Conservation (phyloP, 2,329 filamentous ascomycete genomes). For the Aspergillus sojae region DNA sequence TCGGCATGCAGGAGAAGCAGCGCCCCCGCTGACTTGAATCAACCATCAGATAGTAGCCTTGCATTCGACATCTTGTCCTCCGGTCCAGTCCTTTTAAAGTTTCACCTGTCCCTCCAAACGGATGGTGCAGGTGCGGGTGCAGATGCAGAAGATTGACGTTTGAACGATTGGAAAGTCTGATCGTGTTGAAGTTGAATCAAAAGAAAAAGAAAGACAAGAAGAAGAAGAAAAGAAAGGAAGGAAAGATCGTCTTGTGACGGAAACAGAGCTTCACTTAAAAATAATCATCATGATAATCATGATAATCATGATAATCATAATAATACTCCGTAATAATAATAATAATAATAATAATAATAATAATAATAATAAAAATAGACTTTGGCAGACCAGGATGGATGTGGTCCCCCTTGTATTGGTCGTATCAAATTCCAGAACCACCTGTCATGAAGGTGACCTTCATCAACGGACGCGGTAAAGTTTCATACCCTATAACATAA, state of each 20-base stretch:
- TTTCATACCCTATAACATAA: neutral
- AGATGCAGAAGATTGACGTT: neutral
- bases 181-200: neutral
- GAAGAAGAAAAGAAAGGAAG: neutral
- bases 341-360: too few relatives aligned
- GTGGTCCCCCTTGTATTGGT: neutral
- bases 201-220: neutral
- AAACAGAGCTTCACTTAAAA: too few relatives aligned
- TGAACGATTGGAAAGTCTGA: neutral
- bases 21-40: slow-evolving; percentile 29
- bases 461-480: neutral
- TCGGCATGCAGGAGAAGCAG: slow-evolving; percentile 25
- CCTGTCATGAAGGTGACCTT: neutral
- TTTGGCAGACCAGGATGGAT: neutral
- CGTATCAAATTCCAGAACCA: neutral
- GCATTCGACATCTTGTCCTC: slow-evolving; percentile 17
- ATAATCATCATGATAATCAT: too few relatives aligned
- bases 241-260: too few relatives aligned
- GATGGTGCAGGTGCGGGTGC: neutral
- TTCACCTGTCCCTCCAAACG: neutral
- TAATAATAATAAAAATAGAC: neutral
- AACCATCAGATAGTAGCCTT: slow-evolving; percentile 26
- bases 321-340: too few relatives aligned
- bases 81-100: neutral
- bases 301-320: too few relatives aligned